Base-by-base conservation (phyloP, 306 rosid species). In the Ziziphus jujuba region DNA sequence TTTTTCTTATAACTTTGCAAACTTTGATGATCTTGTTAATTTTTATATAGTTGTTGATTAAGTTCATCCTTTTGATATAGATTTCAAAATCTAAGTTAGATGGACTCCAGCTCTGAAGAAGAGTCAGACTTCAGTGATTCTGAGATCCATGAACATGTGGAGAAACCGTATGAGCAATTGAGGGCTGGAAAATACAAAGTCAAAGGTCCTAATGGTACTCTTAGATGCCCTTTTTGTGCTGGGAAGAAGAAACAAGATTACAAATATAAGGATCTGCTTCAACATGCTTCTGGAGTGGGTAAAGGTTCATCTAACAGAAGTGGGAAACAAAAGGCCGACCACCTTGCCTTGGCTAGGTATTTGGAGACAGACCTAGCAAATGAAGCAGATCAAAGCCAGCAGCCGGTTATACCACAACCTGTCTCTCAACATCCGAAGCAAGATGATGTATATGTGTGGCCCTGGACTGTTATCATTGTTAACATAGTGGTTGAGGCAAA, bases 161-260 rank as follows among this genome's bases (percentile, higher is more conserved):
- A 93, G 63, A 90, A 88, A 65, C 99, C 99, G 0, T 90, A 88
- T 49, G 90, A 80, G 64, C 83, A 79, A 66, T 63, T 93, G 59
- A 75, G 60, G 76, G 61, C 70, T 7, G 97, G 95, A 16, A 87
- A 57, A 49, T 81, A 76, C 76, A 84, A 83, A 76, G 97, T 93
- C 35, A 88, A 81, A 71, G 60, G 68, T 61, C 61, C 65, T 15
- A 87, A 85, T 75, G 99, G 99, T 52, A 79, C 84, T 50, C 95
- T 93, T 22, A 80, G 96, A 72, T 93, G 97, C 36, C 99, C 99
- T 19, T 93, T 86, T 64, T 93, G 99, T 77, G 85, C 91, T 53
- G 98, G 98, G 59, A 93, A 93, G 82, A 90, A 93, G 84, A 93
- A 90, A 55, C 99, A 90, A 34, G 97, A 93, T 50, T 93, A 86